A percentile compares a stretch with the other conserved stretches of the same genome.
Evolutionary conservation across 1,284 basidiomycete genomes (phyloP).

Genomic region (Trichosporon sp.): DNA sequence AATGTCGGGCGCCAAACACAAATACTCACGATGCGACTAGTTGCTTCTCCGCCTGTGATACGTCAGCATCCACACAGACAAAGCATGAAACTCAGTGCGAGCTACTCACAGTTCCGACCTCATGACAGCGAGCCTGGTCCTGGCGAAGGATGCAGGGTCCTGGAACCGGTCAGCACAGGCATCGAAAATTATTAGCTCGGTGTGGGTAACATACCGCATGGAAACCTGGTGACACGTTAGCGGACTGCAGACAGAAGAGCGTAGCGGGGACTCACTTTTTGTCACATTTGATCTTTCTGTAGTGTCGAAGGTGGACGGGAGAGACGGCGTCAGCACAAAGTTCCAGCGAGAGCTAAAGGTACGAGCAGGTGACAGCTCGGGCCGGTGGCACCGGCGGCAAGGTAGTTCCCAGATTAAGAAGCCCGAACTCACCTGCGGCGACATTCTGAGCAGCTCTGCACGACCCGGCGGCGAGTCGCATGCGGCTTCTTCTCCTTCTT

Average conservation of each 20-base stretch:
- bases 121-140: conserved; percentile 49
- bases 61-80: conserved; percentile 15
- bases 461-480: conserved; percentile 44
- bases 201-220: conserved; percentile 9
- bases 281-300: conserved; percentile 50
- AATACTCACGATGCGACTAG: conserved; percentile 33
- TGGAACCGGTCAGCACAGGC: conserved; percentile 12
- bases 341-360: neutral
- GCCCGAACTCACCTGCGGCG: conserved; percentile 30
- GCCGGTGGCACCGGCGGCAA: neutral
- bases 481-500: conserved; percentile 41
- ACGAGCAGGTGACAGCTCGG: neutral
- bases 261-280: conserved; percentile 39
- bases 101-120: conserved; percentile 46
- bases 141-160: conserved; percentile 47
- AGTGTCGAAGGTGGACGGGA: neutral
- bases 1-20: neutral
- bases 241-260: conserved; percentile 21
- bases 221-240: conserved; percentile 13
- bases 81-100: neutral
- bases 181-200: neutral
- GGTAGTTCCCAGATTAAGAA: neutral
- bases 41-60: conserved; percentile 38
- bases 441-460: conserved; percentile 51
- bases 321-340: conserved; percentile 6